Conservation (phyloP, 805 yeast genomes). For the Ogataea trehalophila region DNA sequence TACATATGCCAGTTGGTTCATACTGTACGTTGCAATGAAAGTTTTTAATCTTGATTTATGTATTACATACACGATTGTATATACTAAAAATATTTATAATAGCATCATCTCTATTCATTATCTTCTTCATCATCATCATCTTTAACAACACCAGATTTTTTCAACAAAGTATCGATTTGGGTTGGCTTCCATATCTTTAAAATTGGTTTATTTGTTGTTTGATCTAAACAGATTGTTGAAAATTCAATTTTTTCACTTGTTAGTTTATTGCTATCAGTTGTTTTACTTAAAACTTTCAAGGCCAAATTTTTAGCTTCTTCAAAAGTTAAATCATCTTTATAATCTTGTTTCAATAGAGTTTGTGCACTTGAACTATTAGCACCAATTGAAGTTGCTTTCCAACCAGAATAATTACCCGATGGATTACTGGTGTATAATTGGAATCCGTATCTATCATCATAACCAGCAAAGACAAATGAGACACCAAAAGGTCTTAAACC, state of each 20-base stretch:
- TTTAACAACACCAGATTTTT: constrained; percentile 64
- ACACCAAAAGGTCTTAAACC: constrained; percentile 99
- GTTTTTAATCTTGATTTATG: too few relatives aligned
- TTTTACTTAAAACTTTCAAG: constrained; percentile 84
- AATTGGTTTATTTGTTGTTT: constrained; percentile 48
- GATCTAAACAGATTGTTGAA: constrained; percentile 61
- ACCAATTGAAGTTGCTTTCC: constrained; percentile 98
- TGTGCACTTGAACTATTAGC: constrained; percentile 96
- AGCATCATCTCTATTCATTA: background rate
- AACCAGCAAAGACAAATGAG: constrained; percentile 92
- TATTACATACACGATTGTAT: too few relatives aligned
- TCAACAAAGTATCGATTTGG: constrained; percentile 71
- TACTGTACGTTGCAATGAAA: too few relatives aligned
- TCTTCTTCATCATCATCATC: constrained; percentile 46
- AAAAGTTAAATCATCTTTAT: constrained; percentile 70
- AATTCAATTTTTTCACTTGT: constrained; percentile 90
- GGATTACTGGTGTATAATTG: constrained; percentile 95
- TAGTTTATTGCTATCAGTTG: constrained; percentile 84
- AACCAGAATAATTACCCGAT: constrained; percentile 94
- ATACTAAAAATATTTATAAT: background rate
- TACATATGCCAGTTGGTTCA: too few relatives aligned
- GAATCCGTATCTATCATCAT: constrained; percentile 83
- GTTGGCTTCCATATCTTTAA: constrained; percentile 76
- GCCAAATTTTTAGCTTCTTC: constrained; percentile 84
- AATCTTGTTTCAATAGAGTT: constrained; percentile 91